Base-by-base conservation (phyloP, 306 rosid species). In the Vigna mungo region DNA sequence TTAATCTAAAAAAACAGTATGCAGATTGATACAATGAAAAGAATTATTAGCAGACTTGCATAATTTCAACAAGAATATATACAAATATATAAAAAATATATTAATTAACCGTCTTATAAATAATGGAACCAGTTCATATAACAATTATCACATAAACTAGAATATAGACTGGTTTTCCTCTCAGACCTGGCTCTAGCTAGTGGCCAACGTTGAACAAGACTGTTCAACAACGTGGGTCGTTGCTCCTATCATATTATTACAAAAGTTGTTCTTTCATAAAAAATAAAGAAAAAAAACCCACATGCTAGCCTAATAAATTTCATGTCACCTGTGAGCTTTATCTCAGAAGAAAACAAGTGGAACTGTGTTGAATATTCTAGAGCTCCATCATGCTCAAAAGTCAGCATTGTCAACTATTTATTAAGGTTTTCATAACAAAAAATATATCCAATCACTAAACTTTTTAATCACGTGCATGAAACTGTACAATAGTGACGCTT, bases 391-490 rank as follows among this genome's bases (percentile, higher is more conserved):
- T 74, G 56, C 37, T 49, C 51, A 14, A 63, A 72, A 82, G 86
- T 83, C 83, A 83, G 49, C n/a, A 51, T 49, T 78, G 63, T 78
- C 86, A 36, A 41, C 80, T 82, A 82, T 77, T 69, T 54, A 71
- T 72, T 71, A 77, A 11, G 69, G 14, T 60, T 81, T 14, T 59
- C 12, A 56, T 15, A 3, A 34, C 32, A 4, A 36, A 15, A 9
- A 39, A 25, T 4, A 60, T 7, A 3, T 9, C 58, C 37, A 76
- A 77, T n/a, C 37, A 62, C 16, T 17, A 23, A 27, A 55, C n/a
- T n/a, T 30, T 69, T 34, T 77, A 37, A 34, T n/a, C 92, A 88
- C 88, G 68, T 86, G 89, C 71, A 30, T 44, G 20, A 52, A 76
- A 77, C 65, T 81, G 68, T 76, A 65, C 21, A 37, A 2, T 53